Base-by-base conservation (phyloP, 2,329 filamentous ascomycete species). In the Fusarium liriodendri region DNA sequence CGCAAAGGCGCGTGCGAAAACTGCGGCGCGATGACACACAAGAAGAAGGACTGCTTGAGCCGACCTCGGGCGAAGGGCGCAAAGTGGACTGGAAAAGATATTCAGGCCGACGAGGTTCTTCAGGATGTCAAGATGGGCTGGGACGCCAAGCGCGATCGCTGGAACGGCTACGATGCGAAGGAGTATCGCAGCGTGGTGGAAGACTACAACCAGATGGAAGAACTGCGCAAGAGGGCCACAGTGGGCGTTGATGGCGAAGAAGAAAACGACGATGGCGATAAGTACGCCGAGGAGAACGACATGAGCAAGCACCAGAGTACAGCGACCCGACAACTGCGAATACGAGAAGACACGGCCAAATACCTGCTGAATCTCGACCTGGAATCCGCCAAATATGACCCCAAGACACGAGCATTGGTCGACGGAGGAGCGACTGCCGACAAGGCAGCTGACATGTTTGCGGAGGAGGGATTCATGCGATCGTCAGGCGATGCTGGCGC, bases 1-100 rank as follows among this genome's bases (percentile, higher is more conserved):
- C 94, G 97, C 75, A 99, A 98, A 86, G 97, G 97, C 80, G 96
- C 97, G 62, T 99, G 97, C 85, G 96, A 98, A 84, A 99, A 99
- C 84, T 99, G 97, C 85, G 97, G 97, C 79, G 93, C 95, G 67
- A 97, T 98, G 94, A 95, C 94, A 74, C 97, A 99, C 85, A 97
- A 97, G 84, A 93, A 91, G 62, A 98, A 97, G 81, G 96, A 98
- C 80, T 99, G 97, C 80, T 85, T 99, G 60, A 95, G 93, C 79
- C 90, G 97, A 63, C 97, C 95, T 33, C 90, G 97, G 68, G 97
- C 97, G 61, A 91, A 93, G 66, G 96, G 97, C 72, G 97, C 97
- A 13, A 95, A 93, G 81, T 98, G 93, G 91, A 97, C 95, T 0
- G 97, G 97, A 25, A 93, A 91, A 79, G 93, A 98, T 80, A 99